Conservation (phyloP, 202 grass and related monocot species). For the Sporobolus alterniflorus region DNA sequence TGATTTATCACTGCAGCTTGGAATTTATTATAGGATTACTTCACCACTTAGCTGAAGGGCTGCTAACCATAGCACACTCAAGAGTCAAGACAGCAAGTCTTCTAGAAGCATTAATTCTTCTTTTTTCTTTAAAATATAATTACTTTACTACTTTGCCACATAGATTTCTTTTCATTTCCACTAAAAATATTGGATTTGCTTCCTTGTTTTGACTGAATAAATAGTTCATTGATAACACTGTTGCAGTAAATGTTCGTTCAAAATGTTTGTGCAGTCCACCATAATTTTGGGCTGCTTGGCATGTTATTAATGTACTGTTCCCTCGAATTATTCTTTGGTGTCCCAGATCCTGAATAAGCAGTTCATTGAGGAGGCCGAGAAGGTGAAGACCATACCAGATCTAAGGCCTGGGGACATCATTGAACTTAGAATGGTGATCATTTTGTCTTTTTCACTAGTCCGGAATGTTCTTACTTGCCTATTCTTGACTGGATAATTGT, state of each 20-base stretch:
- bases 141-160: neutral
- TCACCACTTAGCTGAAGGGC: neutral
- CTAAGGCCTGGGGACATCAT: constrained; percentile 92
- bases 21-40: neutral
- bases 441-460: neutral
- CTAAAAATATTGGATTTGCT: neutral
- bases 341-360: constrained; percentile 92
- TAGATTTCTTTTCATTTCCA: constrained; percentile 6
- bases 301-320: constrained; percentile 3
- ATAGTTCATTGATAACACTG: too few species aligned
- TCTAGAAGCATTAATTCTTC: neutral
- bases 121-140: constrained; percentile 1
- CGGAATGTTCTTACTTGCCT: neutral
- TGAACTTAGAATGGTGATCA: constrained; percentile 85
- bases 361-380: constrained; percentile 81
- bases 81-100: neutral
- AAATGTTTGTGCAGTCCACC: constrained; percentile 16
- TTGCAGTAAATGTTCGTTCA: neutral
- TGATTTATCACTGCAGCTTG: neutral
- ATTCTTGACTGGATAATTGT: constrained; percentile 18
- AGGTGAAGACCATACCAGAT: constrained; percentile 80
- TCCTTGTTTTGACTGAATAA: constrained; percentile 2
- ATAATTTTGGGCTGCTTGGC: neutral
- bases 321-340: constrained; percentile 23
- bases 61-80: constrained; percentile 22